Conservation (phyloP, 129 eudicot species). For the Flaveria linearis region DNA sequence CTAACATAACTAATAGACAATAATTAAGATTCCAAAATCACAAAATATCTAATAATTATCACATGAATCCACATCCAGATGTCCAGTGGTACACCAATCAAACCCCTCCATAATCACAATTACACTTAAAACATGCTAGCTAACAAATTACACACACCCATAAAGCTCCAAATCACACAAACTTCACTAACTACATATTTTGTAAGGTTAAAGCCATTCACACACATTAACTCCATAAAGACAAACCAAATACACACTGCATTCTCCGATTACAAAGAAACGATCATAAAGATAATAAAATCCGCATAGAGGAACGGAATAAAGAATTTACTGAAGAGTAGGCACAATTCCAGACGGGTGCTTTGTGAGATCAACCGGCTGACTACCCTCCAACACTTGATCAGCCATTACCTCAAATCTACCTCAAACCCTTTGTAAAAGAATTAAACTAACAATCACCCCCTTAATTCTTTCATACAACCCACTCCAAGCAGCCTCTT, state of each 20-base stretch:
- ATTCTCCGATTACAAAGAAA: too few species aligned
- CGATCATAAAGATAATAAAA: not conserved
- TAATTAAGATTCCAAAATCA: not conserved
- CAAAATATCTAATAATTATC: not conserved
- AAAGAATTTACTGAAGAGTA: conserved; percentile 60
- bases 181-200: not conserved
- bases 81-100: not conserved
- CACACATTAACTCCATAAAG: not conserved
- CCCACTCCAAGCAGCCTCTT: too few species aligned
- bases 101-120: not conserved
- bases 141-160: not conserved
- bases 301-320: not conserved
- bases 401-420: conserved; percentile 59
- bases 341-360: conserved; percentile 95
- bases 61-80: not conserved
- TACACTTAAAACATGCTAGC: not conserved
- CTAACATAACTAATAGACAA: not conserved
- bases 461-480: too few species aligned
- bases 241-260: too few species aligned
- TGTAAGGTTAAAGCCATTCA: not conserved
- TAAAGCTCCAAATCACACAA: conserved; percentile 4
- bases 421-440: conserved; percentile 23
- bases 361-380: conserved; percentile 77
- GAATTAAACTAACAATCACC: too few species aligned
- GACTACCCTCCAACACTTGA: conserved; percentile 71